A percentile compares a stretch with the other conserved stretches of the same genome.
Conservation (phyloP, 2,329 filamentous ascomycete genomes). For the Cladosporium sphaerospermum region DNA sequence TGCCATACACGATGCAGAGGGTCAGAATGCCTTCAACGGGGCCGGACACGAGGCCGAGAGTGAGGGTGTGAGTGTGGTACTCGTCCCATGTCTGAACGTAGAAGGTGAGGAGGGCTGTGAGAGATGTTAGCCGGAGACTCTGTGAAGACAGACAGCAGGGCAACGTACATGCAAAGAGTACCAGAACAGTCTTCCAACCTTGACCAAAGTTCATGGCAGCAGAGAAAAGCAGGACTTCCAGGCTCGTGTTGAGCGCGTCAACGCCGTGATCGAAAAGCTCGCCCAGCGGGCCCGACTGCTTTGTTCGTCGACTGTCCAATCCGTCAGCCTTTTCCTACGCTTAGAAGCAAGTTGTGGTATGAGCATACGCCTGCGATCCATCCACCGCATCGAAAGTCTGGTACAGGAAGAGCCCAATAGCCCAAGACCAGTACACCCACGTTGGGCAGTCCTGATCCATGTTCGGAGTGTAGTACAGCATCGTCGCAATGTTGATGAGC, state of each 20-base stretch:
- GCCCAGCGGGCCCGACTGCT: conserved; percentile 85
- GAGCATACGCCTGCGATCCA: conserved; percentile 77
- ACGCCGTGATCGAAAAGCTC: conserved; percentile 98
- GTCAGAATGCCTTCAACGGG: conserved; percentile 92
- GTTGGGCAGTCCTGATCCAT: conserved; percentile 86
- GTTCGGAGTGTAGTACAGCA: conserved; percentile 94
- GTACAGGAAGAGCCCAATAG: conserved; percentile 84
- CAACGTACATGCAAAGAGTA: conserved; percentile 71
- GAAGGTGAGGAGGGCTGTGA: conserved; percentile 70
- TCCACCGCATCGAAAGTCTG: conserved; percentile 98
- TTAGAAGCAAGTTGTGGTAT: not conserved
- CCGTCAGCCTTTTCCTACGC: conserved; percentile 13
- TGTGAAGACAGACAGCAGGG: no score
- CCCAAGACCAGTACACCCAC: conserved; percentile 95
- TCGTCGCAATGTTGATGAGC: conserved; percentile 77
- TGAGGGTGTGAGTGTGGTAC: conserved; percentile 95
- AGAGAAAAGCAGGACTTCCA: conserved; percentile 88
- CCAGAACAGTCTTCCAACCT: conserved; percentile 79
- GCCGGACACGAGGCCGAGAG: conserved; percentile 83
- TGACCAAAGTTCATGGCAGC: conserved; percentile 90
- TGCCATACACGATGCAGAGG: conserved; percentile 70
- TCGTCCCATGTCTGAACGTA: conserved; percentile 99
- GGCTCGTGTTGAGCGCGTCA: conserved; percentile 91
- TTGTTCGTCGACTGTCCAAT: conserved; percentile 64
- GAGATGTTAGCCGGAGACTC: conserved; percentile 34